Conservation (phyloP, 2,329 filamentous ascomycete species). For the Trichoderma aggressivum region DNA sequence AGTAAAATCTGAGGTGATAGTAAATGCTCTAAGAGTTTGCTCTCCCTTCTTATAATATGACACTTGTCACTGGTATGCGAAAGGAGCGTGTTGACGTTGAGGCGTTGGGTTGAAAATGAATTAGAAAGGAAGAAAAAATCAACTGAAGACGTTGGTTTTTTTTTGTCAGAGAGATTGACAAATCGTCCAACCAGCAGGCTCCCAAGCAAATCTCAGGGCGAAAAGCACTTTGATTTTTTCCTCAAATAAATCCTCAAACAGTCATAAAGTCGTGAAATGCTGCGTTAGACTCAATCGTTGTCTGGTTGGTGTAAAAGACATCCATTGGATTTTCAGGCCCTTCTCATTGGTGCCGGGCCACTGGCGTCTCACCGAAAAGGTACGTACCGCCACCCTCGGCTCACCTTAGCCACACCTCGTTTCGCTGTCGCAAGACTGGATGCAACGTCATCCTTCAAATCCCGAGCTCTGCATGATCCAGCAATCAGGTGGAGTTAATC, state of each 20-base stretch:
- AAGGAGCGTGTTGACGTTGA: not conserved
- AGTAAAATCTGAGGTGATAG: not conserved
- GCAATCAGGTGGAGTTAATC: not conserved
- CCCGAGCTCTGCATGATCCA: not conserved
- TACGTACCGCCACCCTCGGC: constrained; percentile 12
- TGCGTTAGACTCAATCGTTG: not conserved
- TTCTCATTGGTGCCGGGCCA: not conserved
- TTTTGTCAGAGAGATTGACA: not conserved
- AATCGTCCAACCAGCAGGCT: not conserved
- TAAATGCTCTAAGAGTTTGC: not conserved
- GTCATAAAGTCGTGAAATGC: not conserved
- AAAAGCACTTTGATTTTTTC: accelerated
- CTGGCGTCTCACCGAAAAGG: constrained; percentile 3
- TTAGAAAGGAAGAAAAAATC: not conserved
- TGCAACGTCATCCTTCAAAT: constrained; percentile 19
- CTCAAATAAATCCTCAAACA: not conserved
- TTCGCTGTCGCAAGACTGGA: constrained; percentile 9
- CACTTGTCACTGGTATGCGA: not conserved
- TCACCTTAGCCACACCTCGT: constrained; percentile 15
- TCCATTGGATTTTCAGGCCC: not conserved
- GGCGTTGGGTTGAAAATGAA: not conserved
- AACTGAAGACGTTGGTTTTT: not conserved
- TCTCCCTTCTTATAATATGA: not conserved
- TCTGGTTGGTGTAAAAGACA: not conserved
- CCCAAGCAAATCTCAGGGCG: not conserved